Evolutionary conservation across 352 stramenopile species (phyloP).

Genomic region (Phytophthora litchii): DNA sequence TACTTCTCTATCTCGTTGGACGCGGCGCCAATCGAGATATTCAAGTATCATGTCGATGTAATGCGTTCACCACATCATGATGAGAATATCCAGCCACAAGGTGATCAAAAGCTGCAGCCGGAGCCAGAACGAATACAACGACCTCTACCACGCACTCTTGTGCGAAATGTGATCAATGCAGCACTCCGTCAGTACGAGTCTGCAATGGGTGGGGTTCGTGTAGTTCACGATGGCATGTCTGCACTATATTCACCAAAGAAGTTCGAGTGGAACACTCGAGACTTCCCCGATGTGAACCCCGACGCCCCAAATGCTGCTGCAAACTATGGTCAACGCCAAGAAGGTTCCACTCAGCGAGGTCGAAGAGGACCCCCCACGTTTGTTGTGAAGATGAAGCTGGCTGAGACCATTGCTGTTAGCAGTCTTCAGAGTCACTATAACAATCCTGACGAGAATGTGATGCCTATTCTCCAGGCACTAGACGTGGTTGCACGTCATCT

Average conservation of each 20-base stretch:
- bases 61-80: conserved; percentile 31
- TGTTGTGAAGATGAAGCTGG: conserved; percentile 63
- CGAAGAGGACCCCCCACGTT: conserved; percentile 45
- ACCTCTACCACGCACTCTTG: conserved; percentile 42
- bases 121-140: conserved; percentile 1
- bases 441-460: conserved; percentile 60
- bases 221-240: conserved; percentile 68
- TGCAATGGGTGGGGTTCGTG: conserved; percentile 46
- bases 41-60: conserved; percentile 73
- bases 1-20: conserved; percentile 63
- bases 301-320: conserved; percentile 25
- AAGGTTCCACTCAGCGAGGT: neutral
- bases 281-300: conserved; percentile 55
- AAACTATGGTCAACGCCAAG: neutral
- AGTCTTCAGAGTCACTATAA: conserved; percentile 33
- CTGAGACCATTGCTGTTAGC: conserved; percentile 51
- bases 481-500: conserved; percentile 64
- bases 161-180: conserved; percentile 60
- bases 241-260: conserved; percentile 52
- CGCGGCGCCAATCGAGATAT: conserved; percentile 43
- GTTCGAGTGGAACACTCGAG: conserved; percentile 51
- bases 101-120: conserved; percentile 24
- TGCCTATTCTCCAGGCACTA: conserved; percentile 64
- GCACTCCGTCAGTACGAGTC: conserved; percentile 43
- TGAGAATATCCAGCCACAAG: conserved; percentile 29